Percentiles rank a stretch among this genome's conserved stretches.
Evolutionary conservation across 768 basidiomycete genomes (phyloP).

Genomic region (Boletus huronensis): DNA sequence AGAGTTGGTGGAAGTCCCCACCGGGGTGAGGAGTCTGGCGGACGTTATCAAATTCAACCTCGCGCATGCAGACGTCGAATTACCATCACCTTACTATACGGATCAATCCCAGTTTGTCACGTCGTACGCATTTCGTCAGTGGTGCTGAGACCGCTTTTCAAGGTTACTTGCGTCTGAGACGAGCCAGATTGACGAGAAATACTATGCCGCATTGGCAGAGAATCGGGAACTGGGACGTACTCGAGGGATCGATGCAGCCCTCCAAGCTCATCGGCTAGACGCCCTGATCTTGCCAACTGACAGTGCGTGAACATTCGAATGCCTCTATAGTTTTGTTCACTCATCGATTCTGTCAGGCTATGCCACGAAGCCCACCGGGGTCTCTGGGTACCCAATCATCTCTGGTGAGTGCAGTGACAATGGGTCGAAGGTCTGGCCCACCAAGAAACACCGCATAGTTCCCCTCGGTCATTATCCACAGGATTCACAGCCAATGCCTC

Average conservation of each 20-base stretch:
- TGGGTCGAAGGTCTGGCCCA: not conserved
- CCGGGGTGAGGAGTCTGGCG: slow-evolving; percentile 54
- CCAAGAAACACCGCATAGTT: slow-evolving; percentile 29
- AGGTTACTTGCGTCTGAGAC: slow-evolving; percentile 25
- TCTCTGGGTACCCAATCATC: slow-evolving; percentile 64
- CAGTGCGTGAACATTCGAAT: slow-evolving; percentile 20
- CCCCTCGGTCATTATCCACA: slow-evolving; percentile 59
- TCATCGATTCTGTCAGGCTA: slow-evolving; percentile 14
- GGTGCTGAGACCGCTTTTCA: slow-evolving; percentile 4
- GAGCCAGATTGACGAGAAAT: slow-evolving; percentile 38
- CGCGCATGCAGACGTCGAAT: slow-evolving; percentile 47
- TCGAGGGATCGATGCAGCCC: slow-evolving; percentile 51
- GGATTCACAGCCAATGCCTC: slow-evolving; percentile 37
- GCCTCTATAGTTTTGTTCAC: not conserved
- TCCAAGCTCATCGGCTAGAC: slow-evolving; percentile 45
- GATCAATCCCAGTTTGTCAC: slow-evolving; percentile 35
- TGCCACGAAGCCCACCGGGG: slow-evolving; percentile 39
- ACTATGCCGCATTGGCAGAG: slow-evolving; percentile 42
- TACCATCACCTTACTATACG: slow-evolving; percentile 33
- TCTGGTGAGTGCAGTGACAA: slow-evolving; percentile 43
- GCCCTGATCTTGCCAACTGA: slow-evolving; percentile 49
- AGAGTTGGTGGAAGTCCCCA: slow-evolving; percentile 49
- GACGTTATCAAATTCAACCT: slow-evolving; percentile 59
- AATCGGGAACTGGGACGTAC: slow-evolving; percentile 49
- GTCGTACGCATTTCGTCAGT: not conserved